Base-by-base conservation (phyloP, 345 rosid genomes). In the Aethionema arabicum region DNA sequence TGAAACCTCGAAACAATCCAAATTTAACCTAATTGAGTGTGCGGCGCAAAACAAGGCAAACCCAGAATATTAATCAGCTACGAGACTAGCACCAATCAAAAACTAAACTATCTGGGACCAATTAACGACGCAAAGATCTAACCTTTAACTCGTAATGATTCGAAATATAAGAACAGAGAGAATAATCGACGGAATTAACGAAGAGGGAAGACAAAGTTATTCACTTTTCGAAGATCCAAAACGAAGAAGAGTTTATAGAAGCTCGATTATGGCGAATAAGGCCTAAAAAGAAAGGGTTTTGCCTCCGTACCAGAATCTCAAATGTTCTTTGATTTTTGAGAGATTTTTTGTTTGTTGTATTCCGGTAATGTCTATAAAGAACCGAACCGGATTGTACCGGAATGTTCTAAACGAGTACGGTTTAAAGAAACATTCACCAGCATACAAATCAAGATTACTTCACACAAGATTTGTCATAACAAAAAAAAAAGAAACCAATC, bases 11-110 rank as follows among this genome's bases (percentile, higher is more conserved):
- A 52, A 54, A 46, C 9, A 16, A 32, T 7, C 39, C 9, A 32
- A 61, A 47, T 6, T 56, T n/a, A 54, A 62, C 74, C 67, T 47
- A 69, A 61, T 29, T 27, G 11, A 30, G 50, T 45, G 12, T 47
- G 31, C 37, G 16, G 32, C 39, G 13, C 12, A 15, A 21, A 58
- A 43, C 2, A 6, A 51, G 13, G 21, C 16, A 21, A 59, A 0
- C 11, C 46, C 38, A 13, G 32, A 37, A 52, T 13, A 14, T n/a
- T 59, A 38, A n/a, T 10, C 42, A 38, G 16, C 55, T 59, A 12
- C 33, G 32, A 42, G 7, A 46, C 48, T 21, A 21, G 21, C 16
- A 48, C 42, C 41, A 47, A 6, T 8, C 32, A 11, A 8, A 32
- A 49, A 50, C 40, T 44, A 13, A 56, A 6, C 41, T 46, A 15